phyloP scores from a whole-genome alignment of 2,329 filamentous ascomycete genomes.

The Oidium heveae region DNA sequence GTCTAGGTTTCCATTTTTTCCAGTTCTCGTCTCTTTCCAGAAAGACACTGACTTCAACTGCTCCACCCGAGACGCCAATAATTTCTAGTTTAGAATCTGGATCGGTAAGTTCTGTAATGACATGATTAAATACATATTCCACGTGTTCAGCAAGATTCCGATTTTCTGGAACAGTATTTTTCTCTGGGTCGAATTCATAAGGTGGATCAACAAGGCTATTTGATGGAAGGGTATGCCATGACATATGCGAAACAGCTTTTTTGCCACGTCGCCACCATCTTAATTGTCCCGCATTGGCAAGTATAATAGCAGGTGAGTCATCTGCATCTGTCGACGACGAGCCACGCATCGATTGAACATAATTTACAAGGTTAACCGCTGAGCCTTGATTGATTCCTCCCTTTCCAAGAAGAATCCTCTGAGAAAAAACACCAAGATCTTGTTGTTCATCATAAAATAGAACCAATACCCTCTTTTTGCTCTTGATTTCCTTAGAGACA shows the following conservation, averaged over 20 bases:
- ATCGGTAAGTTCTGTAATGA: conserved; percentile 26
- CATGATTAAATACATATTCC: conserved; percentile 34
- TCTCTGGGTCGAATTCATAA: conserved; percentile 22
- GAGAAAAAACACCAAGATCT: conserved; percentile 51
- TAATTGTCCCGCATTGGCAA: conserved; percentile 57
- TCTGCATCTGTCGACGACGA: conserved; percentile 5
- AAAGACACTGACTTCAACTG: conserved; percentile 29
- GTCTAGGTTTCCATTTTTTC: conserved; percentile 17
- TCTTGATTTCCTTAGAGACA: conserved; percentile 26
- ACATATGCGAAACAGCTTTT: conserved; percentile 30
- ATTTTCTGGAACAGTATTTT: conserved; percentile 40
- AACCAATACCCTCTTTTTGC: conserved; percentile 39
- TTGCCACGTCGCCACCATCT: conserved; percentile 45
- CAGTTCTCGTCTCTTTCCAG: conserved; percentile 30
- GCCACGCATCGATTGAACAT: conserved; percentile 13
- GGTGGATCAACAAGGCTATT: conserved; percentile 34
- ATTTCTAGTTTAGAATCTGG: conserved; percentile 35
- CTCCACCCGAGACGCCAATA: conserved; percentile 44
- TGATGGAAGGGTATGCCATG: conserved; percentile 33
- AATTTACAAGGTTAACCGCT: conserved; percentile 33
- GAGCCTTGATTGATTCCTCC: conserved; percentile 49
- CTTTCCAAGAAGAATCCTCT: conserved; percentile 34
- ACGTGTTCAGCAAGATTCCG: conserved; percentile 33
- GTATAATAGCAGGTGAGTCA: conserved; percentile 32
- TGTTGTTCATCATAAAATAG: conserved; percentile 48